phyloP scores from a whole-genome alignment of 192 early-diverging fungal genomes.

The Haplosporangium gracile region DNA sequence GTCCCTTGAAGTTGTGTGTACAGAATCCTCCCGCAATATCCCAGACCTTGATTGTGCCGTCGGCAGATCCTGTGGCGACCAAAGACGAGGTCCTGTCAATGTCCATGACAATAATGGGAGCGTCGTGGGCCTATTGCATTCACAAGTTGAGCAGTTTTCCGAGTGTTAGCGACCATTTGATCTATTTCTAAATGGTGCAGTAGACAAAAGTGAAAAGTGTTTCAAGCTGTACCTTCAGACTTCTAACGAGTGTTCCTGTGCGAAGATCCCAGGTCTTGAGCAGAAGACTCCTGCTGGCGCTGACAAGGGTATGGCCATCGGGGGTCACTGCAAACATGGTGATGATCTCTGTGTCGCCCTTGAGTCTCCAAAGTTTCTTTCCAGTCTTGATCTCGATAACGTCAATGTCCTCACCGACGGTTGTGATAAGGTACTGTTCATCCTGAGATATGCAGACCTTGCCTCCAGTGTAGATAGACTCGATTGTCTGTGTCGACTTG shows the following conservation, averaged over 20 bases:
- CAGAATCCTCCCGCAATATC: slow-evolving; percentile 93
- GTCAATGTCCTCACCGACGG: slow-evolving; percentile 86
- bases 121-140: slow-evolving; percentile 82
- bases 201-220: background rate
- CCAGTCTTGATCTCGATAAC: slow-evolving; percentile 80
- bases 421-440: slow-evolving; percentile 79
- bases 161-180: background rate
- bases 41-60: slow-evolving; percentile 96
- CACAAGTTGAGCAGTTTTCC: background rate
- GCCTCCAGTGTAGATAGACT: slow-evolving; percentile 94
- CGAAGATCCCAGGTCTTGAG: slow-evolving; percentile 84
- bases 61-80: slow-evolving; percentile 96
- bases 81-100: slow-evolving; percentile 91
- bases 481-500: slow-evolving; percentile 82
- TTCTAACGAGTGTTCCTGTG: slow-evolving; percentile 70
- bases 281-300: slow-evolving; percentile 84
- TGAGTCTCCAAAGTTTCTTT: slow-evolving; percentile 70
- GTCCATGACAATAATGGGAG: slow-evolving; percentile 93
- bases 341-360: slow-evolving; percentile 88
- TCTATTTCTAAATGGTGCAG: background rate
- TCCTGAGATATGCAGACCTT: slow-evolving; percentile 78
- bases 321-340: slow-evolving; percentile 90
- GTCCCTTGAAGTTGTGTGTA: slow-evolving; percentile 96
- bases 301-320: slow-evolving; percentile 81
- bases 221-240: slow-evolving; percentile 67